Evolutionary conservation across 805 yeast genomes (phyloP).

Genomic region (Millerozyma miso): DNA sequence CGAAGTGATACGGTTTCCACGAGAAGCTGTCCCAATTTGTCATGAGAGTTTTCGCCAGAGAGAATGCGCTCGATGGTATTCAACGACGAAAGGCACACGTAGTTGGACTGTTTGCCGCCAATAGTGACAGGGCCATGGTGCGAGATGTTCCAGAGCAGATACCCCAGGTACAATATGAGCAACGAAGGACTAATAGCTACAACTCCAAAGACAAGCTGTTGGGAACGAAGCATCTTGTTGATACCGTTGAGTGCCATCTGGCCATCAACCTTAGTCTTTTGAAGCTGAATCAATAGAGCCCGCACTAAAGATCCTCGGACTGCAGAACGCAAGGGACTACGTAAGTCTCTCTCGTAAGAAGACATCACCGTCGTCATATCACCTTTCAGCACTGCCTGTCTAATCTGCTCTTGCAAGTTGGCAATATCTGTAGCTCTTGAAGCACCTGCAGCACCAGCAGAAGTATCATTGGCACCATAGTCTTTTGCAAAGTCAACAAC

Average conservation of each 20-base stretch:
- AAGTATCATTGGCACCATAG: conserved; percentile 12
- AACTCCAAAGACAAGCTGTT: conserved; percentile 89
- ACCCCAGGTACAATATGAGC: conserved; percentile 48
- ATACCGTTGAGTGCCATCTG: conserved; percentile 86
- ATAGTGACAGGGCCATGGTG: conserved; percentile 24
- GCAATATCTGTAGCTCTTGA: conserved; percentile 2
- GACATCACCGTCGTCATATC: conserved; percentile 77
- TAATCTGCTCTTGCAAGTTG: conserved; percentile 26
- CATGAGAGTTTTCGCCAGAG: conserved; percentile 6
- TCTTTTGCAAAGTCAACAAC: conserved; percentile 61
- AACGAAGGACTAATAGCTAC: conserved; percentile 84
- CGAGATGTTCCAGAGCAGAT: conserved; percentile 30
- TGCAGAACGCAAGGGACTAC: conserved; percentile 60
- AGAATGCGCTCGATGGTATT: conserved; percentile 55
- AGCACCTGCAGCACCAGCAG: conserved; percentile 2
- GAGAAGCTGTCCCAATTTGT: conserved; percentile 51
- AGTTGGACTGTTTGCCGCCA: conserved; percentile 30
- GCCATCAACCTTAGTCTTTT: conserved; percentile 94
- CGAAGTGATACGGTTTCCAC: conserved; percentile 62
- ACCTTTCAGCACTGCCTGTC: conserved; percentile 58
- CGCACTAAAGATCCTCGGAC: conserved; percentile 70
- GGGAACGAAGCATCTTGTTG: conserved; percentile 82
- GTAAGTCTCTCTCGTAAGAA: conserved; percentile 72
- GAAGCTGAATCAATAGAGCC: conserved; percentile 84
- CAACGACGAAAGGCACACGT: conserved; percentile 39